Conservation (phyloP, 805 yeast species). For the Suhomyces kilbournensis region DNA sequence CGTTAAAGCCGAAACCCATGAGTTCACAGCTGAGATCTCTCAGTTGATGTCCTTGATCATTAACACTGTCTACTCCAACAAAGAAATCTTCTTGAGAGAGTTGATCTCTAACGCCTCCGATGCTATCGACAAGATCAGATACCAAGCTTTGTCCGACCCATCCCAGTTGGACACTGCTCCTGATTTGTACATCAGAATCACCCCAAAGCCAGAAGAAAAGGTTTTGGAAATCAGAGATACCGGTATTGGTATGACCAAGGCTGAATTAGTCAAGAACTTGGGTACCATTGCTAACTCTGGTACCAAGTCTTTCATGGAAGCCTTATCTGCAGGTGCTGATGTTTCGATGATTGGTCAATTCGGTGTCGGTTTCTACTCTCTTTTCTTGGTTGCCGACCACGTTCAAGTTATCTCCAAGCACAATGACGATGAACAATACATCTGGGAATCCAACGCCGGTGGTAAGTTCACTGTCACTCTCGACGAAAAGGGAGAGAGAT, state of each 20-base stretch:
- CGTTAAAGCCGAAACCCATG: conserved; percentile 72
- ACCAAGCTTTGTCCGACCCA: conserved; percentile 92
- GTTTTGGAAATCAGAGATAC: conserved; percentile 97
- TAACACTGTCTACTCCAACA: conserved; percentile 99
- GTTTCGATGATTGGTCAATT: conserved; percentile 99
- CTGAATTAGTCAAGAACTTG: conserved; percentile 96
- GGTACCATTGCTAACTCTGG: conserved; percentile 99
- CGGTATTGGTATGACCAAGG: conserved; percentile 99
- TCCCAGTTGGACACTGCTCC: conserved; percentile 91
- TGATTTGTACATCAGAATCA: conserved; percentile 93
- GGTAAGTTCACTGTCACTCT: conserved; percentile 96
- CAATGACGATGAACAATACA: conserved; percentile 98
- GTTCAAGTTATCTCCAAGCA: conserved; percentile 98
- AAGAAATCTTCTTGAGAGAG: conserved; percentile 98
- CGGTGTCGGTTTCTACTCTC: conserved; percentile 99
- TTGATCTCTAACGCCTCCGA: conserved; percentile 98
- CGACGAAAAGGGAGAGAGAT: conserved; percentile 81
- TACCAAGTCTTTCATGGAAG: conserved; percentile 99
- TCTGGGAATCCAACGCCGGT: conserved; percentile 99
- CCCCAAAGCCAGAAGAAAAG: conserved; percentile 93
- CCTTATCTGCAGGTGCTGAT: conserved; percentile 98
- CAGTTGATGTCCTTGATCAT: conserved; percentile 99
- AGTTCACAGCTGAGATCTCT: conserved; percentile 99
- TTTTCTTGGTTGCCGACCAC: conserved; percentile 97
- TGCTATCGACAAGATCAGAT: conserved; percentile 98